Evolutionary conservation across 148 eudicot genomes (phyloP), one percentile per base, ranked within the genome.

Genomic region (Chenopodium suecicum): DNA sequence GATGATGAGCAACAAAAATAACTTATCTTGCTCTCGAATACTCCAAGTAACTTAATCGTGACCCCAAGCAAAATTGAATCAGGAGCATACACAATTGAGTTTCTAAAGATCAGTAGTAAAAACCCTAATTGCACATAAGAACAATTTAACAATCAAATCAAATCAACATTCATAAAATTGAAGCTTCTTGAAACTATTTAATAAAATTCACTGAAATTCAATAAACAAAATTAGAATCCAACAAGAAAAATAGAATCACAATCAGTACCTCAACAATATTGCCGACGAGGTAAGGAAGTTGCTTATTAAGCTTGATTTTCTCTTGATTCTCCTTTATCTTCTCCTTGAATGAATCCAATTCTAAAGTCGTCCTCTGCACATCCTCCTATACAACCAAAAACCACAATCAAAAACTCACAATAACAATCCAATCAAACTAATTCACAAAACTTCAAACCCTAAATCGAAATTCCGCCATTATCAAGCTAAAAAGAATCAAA

Each of bases 251-350:
- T 41, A 46, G 0, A 73, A n/a, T 46, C 9, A 73, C 31, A 56
- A 8, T 3, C 17, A 6, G 1, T 86, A 95, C 99, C 98, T 96
- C 98, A 62, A 96, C 99, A 47, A 96, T 91, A 84, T 96, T 96
- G 22, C 98, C 99, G 25, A 96, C 99, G 79, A 96, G 87, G 76
- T 94, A 96, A 9, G 99, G 99, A 79, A 96, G 95, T 74, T 96
- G 99, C 87, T 94, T 94, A 83, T 96, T 96, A 73, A 96, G 91
- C 80, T 96, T 96, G 76, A 94, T 96, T 85, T 94, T 96, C 86
- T 96, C 99, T 65, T 93, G 97, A 90, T 96, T 96, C 90, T 94
- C 98, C 85, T 94, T 96, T 14, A 90, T 95, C 89, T 95, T 93
- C 77, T 92, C 97, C 86, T 91, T 93, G 58, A 90, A 84, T 12